Base-by-base conservation (phyloP, 352 stramenopile species). In the Globisporangium parvum region DNA sequence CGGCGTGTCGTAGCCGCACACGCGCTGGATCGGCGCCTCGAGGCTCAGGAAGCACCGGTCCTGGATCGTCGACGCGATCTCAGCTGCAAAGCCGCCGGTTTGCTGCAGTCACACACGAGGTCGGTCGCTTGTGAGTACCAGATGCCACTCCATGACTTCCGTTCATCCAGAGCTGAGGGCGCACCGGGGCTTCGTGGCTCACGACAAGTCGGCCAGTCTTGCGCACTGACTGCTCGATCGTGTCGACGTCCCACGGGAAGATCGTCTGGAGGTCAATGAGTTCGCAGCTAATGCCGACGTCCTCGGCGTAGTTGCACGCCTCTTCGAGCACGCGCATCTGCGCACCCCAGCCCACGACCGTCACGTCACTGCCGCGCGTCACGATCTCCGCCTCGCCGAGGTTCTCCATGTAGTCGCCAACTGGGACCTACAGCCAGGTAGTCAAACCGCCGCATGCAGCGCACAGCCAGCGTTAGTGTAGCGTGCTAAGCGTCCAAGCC, bases 191-290 rank as follows among this genome's bases (percentile, higher is more conserved):
- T 74, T 99, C 97, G 66, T 99, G 97, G 59, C 87, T 98, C 20
- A 99, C 82, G 20, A 99, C 79, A 41, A 99, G 67, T 20, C 96
- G 88, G 1, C 97, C 97, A 1, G 97, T 99, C 74, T 99, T 99
- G 57, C 83, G 84, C n/a, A 99, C 97, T 6, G 93, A 98, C 48
- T 96, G 71, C 52, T 90, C 82, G 53, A 99, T 91, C 0, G 87
- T 96, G 60, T 98, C 90, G 26, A 87, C 79, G 48, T 99, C 97
- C 97, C 97, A 99, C 3, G 96, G 97, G 37, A 97, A 73, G 37
- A 99, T 96, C n/a, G 96, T 99, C 66, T 97, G 91, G 42, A 99
- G 73, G 69, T 99, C 97, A 57, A 99, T 98, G 8, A 99, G 71
- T 70, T 99, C 96, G 63, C 95, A 98, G 55, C 82, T 93, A 58